Base-by-base conservation (phyloP, 352 stramenopile species). In the Pythium volutum region DNA sequence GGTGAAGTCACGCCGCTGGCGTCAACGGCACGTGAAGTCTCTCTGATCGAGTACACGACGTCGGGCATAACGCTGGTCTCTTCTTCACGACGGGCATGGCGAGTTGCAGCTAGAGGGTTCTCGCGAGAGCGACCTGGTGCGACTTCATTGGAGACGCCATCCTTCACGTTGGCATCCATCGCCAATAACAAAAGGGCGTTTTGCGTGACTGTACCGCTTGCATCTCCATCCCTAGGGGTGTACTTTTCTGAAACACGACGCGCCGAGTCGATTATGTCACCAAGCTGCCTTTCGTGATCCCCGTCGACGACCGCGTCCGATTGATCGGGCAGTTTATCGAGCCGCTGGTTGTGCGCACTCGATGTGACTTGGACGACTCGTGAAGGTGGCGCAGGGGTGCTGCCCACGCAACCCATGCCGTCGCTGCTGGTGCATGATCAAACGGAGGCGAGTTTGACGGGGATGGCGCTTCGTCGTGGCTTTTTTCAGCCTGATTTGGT, bases 321-420 rank as follows among this genome's bases (percentile, higher is more conserved):
- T 14, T 23, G 42, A 20, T 29, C 43, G 4, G 31, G 20, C 15
- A 53, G n/a, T n/a, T 23, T 31, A 20, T 57, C 50, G 3, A 57
- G 16, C 14, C 27, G 33, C 31, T 45, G 34, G 22, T 36, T 47
- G 12, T 10, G 25, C 12, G 26, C 8, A 25, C 31, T 11, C 3
- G 51, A 29, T 47, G 34, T 22, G 51, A 11, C 51, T 26, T 48
- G 11, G 43, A 20, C 23, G 38, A 42, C 36, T 36, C n/a, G 36
- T 36, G 27, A 25, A 23, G 46, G 45, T 9, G 49, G 18, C 16
- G 49, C 31, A 18, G 55, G 27, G 26, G 14, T 55, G 41, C 57
- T 70, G 10, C 55, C 56, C 10, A 55, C 64, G 46, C 56, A 66
- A 18, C 64, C 64, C 62, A 69, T 69, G 31, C 34, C 43, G 18